Base-by-base conservation (phyloP, 495 filamentous ascomycete species). In the Penicillium paxilli region DNA sequence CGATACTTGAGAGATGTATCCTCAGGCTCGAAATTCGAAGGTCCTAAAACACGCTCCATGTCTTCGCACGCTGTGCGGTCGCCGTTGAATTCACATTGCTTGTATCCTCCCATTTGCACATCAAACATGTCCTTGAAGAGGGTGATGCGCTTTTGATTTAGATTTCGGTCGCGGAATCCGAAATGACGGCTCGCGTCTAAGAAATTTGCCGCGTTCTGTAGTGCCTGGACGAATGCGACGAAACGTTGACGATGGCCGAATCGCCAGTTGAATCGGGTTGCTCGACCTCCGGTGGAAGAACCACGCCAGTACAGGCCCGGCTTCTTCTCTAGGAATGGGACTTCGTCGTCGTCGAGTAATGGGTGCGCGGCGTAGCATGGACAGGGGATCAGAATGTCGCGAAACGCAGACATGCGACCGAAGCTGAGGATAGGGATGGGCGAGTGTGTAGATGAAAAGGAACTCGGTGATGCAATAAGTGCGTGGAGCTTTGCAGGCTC, bases 81-180 rank as follows among this genome's bases (percentile, higher is more conserved):
- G 19, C 46, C 46, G 8, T 35, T 8, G 3, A 17, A 5, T 5
- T 51, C 49, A 21, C 49, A 44, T 25, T 51, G 38, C 10, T 20
- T 33, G 30, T 51, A 51, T 1, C 4, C 35, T 1, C 35, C 49
- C 23, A 51, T 51, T 4, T 44, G 49, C 6, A 51, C 49, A 22
- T 51, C 49, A 12, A 51, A 32, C 14, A 44, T n/a, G 17, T 44
- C 49, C n/a, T 51, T 51, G 37, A 51, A 51, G 8, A 51, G n/a
- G 4, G 20, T 42, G 12, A 51, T 30, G 10, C 38, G 33, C n/a
- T 32, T 51, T 14, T 21, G 2, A 11, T 51, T 12, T 0, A 51
- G 14, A 11, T 11, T 32, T 4, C n/a, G 23, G 24, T 6, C 30
- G 14, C 32, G 42, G 10, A 21, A 20, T 12, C 49, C 49, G 14